Evolutionary conservation across 306 rosid genomes (phyloP).

Genomic region (Prunus davidiana): DNA sequence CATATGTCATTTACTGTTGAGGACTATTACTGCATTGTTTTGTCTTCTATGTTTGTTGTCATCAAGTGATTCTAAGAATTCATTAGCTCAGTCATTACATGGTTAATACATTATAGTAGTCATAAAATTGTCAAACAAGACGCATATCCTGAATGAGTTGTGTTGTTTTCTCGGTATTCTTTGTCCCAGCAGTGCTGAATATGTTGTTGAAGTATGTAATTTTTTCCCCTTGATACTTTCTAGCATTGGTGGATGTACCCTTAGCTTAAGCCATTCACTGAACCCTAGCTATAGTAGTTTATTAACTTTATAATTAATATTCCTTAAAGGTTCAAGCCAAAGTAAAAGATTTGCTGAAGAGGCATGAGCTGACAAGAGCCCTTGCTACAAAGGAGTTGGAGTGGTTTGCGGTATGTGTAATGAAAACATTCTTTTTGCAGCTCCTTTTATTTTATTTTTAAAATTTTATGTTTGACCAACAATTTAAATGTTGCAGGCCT

Average conservation of each 20-base stretch:
- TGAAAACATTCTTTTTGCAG: background rate
- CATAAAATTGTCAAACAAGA: background rate
- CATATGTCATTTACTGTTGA: background rate
- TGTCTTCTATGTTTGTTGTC: background rate
- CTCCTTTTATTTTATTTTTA: background rate
- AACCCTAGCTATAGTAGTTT: constrained; percentile 2
- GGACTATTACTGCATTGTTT: background rate
- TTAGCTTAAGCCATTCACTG: background rate
- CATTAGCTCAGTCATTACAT: background rate
- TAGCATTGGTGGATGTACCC: background rate
- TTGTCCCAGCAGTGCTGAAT: background rate
- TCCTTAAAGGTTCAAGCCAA: constrained; percentile 65
- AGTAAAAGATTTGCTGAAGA: constrained; percentile 62
- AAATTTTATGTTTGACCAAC: constrained; percentile 22
- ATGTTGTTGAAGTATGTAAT: background rate
- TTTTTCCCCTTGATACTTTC: background rate
- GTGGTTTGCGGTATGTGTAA: constrained; percentile 86
- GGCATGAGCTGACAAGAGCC: constrained; percentile 72
- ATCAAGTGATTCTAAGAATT: background rate
- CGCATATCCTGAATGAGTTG: background rate
- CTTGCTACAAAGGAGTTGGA: constrained; percentile 90
- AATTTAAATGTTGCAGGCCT: constrained; percentile 67
- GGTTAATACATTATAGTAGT: background rate
- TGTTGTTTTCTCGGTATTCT: background rate
- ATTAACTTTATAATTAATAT: constrained; percentile 9